phyloP scores from a whole-genome alignment of 495 filamentous ascomycete genomes.

The Cudoniella acicularis region DNA sequence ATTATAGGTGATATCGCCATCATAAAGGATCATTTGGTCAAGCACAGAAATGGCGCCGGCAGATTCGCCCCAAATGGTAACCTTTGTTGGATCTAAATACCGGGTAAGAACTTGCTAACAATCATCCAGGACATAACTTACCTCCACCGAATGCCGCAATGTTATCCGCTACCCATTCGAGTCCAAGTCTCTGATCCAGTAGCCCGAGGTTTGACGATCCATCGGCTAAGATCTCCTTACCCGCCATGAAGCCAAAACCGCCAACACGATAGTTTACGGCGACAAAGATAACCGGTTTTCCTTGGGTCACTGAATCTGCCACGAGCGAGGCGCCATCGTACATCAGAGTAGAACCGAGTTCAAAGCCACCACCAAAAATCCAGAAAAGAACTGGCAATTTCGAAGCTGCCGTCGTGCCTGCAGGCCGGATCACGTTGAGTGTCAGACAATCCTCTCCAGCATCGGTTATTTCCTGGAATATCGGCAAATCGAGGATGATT shows the following conservation, averaged over 20 bases:
- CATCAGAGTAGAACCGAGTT: constrained; percentile 52
- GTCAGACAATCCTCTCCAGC: constrained; percentile 63
- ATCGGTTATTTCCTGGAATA: constrained; percentile 49
- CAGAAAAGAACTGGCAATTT: constrained; percentile 61
- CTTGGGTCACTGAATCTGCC: constrained; percentile 43
- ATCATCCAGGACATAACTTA: constrained; percentile 19
- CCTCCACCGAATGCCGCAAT: constrained; percentile 38
- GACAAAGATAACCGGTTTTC: constrained; percentile 61
- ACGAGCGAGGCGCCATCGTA: constrained; percentile 54
- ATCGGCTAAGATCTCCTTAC: constrained; percentile 61
- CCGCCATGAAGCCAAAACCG: constrained; percentile 58
- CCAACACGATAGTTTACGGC: constrained; percentile 61
- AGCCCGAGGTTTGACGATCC: constrained; percentile 50
- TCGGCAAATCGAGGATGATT: constrained; percentile 47
- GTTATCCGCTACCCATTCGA: constrained; percentile 48
- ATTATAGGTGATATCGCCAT: constrained; percentile 66
- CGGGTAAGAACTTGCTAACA: not conserved
- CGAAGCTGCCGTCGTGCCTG: constrained; percentile 35
- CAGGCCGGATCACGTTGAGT: constrained; percentile 60
- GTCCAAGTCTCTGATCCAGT: constrained; percentile 39
- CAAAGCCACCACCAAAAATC: constrained; percentile 67
- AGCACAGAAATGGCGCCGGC: constrained; percentile 58
- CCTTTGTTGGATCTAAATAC: constrained; percentile 36
- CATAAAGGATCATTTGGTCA: constrained; percentile 65
- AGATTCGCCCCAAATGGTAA: constrained; percentile 43